Evolutionary conservation across 768 basidiomycete species (phyloP), one percentile per base, ranked within the genome.

Genomic region (Paxillus involutus): DNA sequence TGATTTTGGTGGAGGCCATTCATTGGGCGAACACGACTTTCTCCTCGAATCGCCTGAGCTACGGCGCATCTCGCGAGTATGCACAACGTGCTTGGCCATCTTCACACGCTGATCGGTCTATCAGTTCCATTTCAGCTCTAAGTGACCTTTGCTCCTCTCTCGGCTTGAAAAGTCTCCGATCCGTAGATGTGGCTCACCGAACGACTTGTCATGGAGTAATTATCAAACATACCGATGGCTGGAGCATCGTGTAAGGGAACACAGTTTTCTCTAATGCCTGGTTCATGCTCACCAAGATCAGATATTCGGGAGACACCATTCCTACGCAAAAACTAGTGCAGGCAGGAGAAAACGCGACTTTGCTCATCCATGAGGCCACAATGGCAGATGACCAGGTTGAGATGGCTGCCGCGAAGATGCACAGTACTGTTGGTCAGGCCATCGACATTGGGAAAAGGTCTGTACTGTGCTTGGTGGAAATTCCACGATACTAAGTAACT

Each of bases 311-410:
- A 6, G 96, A 98, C 67, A 98, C 95, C 1, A 77, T 80, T 65
- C 94, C 96, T 0, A 82, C 86, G 9, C 74, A 86, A 11, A 76
- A 75, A 26, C 75, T 98, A 4, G 82, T 87, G 21, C 66, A 75
- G 42, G 84, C 82, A 0, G 95, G 90, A 0, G 63, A 75, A 55
- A 70, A 73, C 50, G 87, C 89, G 0, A 93, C 93, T 0, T 73
- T 98, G 2, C 76, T 98, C 40, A 94, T 98, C 32, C 96, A 98
- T 63, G 96, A 98, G 68, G 91, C 95, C 0, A 94, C 94, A 3
- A 86, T 98, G 81, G 89, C 84, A 2, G 89, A 98, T 62, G 89
- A 89, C 51, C 83, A 94, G 63, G 80, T 74, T 17, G 86, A 86
- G 12, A 69, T 91, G 71, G 94, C 94, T 0, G 63, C 61, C 1